Evolutionary conservation across 1,284 basidiomycete genomes (phyloP), one percentile per base, ranked within the genome.

Genomic region (Ustilago bromivora): DNA sequence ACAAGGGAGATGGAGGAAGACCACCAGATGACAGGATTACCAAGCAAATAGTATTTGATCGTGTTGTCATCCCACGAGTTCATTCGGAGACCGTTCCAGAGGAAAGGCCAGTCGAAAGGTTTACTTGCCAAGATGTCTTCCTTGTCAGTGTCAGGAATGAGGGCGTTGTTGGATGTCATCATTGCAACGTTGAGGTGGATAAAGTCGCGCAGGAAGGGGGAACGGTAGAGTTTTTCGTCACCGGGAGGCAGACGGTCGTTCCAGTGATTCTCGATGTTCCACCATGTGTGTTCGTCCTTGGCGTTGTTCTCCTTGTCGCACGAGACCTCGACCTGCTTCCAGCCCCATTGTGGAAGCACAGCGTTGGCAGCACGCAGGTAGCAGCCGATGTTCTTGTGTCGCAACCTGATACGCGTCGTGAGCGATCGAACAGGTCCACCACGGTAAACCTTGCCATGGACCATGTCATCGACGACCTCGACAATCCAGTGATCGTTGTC

Each of bases 131-230:
- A 91, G 80, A 98, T 94, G 86, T 99, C 96, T 80, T 96, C 94
- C 88, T 99, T 99, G 89, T 99, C 96, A 0, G 95, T 94, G 83
- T 99, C 95, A 0, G 96, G 96, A 52, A 98, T 88, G 61, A 99
- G 91, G 0, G 97, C 96, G 86, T 99, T 99, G 89, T 99, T 99
- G 5, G 96, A 97, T 0, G 95, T 98, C 94, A 97, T 96, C 97
- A 99, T 99, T 15, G 96, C 96, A 15, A 99, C 94, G 84, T 99
- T 99, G 66, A 99, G 91, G 87, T 99, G 96, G 91, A 95, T 95
- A 87, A 99, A 98, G 88, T 99, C 96, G 64, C 93, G 92, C 64
- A 98, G 88, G 90, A 99, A 99, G 0, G 96, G 93, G 3, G 96
- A 97, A 51, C 88, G 89, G 88, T 96, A 97, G 68, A 92, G 90